Evolutionary conservation across 1,284 basidiomycete species (phyloP).

Genomic region (Athelia sp.): DNA sequence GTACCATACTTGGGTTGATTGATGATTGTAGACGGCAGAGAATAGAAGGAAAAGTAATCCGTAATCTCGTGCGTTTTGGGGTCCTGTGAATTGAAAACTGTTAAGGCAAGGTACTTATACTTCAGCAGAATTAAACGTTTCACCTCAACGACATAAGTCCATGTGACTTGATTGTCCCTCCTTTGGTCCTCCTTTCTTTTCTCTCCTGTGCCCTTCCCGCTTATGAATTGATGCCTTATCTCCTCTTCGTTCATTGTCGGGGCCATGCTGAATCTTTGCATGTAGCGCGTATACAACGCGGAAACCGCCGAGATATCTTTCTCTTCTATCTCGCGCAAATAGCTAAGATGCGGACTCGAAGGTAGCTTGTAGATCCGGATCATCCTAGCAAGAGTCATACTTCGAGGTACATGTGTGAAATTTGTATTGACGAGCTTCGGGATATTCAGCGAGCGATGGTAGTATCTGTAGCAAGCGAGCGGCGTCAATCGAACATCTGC

Average conservation of each 20-base stretch:
- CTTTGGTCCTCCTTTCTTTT: slow-evolving; percentile 43
- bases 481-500: not conserved
- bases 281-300: slow-evolving; percentile 75
- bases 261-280: slow-evolving; percentile 83
- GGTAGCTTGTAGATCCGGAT: slow-evolving; percentile 71
- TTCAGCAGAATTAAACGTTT: slow-evolving; percentile 12
- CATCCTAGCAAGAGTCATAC: slow-evolving; percentile 84
- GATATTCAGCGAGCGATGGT: slow-evolving; percentile 91
- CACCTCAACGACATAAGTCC: slow-evolving; percentile 97
- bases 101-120: slow-evolving; percentile 1
- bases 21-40: slow-evolving; percentile 89
- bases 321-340: slow-evolving; percentile 86
- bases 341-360: slow-evolving; percentile 37
- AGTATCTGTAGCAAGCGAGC: slow-evolving; percentile 56
- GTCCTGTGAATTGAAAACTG: slow-evolving; percentile 45
- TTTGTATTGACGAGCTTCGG: slow-evolving; percentile 89
- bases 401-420: slow-evolving; percentile 85
- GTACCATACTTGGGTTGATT: slow-evolving; percentile 54
- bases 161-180: slow-evolving; percentile 82
- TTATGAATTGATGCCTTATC: slow-evolving; percentile 83
- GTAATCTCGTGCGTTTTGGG: slow-evolving; percentile 81
- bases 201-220: slow-evolving; percentile 71
- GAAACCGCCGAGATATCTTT: slow-evolving; percentile 73
- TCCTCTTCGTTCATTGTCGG: slow-evolving; percentile 81
- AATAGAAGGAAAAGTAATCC: slow-evolving; percentile 97